A percentile compares a stretch with the other conserved stretches of the same genome.
Evolutionary conservation across 371 early-diverging fungal genomes (phyloP).

Genomic region (Batkoa obscura): DNA sequence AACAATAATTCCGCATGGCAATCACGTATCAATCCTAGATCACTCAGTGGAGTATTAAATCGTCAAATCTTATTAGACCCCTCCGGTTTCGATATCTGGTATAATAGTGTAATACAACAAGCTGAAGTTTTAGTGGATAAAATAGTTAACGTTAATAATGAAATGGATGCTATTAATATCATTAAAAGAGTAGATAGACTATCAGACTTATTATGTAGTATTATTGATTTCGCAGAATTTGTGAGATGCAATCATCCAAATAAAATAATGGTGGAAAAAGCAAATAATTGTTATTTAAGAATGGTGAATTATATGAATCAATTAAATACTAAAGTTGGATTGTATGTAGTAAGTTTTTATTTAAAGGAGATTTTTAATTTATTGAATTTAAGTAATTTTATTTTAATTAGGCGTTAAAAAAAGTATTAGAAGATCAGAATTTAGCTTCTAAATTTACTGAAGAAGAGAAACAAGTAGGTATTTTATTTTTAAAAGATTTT

Average conservation of each 20-base stretch:
- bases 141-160: neutral
- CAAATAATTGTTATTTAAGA: conserved; percentile 53
- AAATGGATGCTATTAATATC: neutral
- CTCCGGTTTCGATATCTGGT: too few species aligned
- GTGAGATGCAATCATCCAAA: conserved; percentile 82
- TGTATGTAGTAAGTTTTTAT: conserved; percentile 40
- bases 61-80: too few species aligned
- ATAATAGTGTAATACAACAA: neutral
- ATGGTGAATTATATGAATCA: conserved; percentile 74
- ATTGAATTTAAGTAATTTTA: neutral
- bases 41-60: too few species aligned
- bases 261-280: conserved; percentile 38
- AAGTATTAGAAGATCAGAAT: conserved; percentile 30
- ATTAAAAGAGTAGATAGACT: conserved; percentile 72
- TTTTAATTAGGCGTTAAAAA: conserved; percentile 29
- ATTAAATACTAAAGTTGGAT: conserved; percentile 71
- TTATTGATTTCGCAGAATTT: conserved; percentile 84
- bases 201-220: conserved; percentile 74
- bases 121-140: neutral
- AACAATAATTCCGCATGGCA: too few species aligned
- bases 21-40: too few species aligned
- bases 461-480: conserved; percentile 61
- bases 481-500: conserved; percentile 73
- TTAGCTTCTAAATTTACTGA: conserved; percentile 28
- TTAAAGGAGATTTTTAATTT: neutral